Percentiles rank a stretch among this genome's conserved stretches.
phyloP scores from a whole-genome alignment of 208 protist genomes.

The Acanthamoeba sp. region DNA sequence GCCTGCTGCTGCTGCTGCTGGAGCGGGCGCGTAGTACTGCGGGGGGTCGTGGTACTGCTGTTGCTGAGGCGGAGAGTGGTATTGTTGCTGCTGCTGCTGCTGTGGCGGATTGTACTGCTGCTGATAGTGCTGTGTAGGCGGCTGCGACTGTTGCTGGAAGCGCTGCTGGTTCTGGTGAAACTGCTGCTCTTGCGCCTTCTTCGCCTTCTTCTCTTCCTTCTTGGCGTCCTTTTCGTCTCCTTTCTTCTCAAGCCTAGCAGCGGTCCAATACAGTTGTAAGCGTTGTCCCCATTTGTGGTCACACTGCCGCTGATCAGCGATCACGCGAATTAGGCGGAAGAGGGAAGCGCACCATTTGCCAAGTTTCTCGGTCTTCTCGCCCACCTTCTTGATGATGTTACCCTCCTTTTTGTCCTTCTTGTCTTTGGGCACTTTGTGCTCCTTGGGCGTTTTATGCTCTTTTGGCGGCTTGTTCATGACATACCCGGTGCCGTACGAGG shows the following conservation, averaged over 20 bases:
- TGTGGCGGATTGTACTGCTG: background rate
- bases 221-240: background rate
- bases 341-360: slow-evolving; percentile 23
- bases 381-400: slow-evolving; percentile 2
- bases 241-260: slow-evolving; percentile 10
- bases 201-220: slow-evolving; percentile 9
- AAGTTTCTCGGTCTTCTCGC: slow-evolving; percentile 29
- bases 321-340: background rate
- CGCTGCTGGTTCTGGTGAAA: slow-evolving; percentile 1
- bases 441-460: slow-evolving; percentile 1
- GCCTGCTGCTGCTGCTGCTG: background rate
- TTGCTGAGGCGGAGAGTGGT: background rate
- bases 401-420: slow-evolving; percentile 38
- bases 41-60: background rate
- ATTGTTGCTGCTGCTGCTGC: background rate
- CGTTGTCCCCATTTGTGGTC: background rate
- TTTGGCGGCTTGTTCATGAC: background rate
- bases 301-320: background rate
- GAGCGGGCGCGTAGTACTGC: background rate
- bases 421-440: slow-evolving; percentile 19
- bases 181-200: slow-evolving; percentile 56
- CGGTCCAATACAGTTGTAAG: background rate
- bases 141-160: background rate
- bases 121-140: background rate
- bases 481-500: slow-evolving; percentile 2